Percentiles rank a stretch among this genome's conserved stretches.
Evolutionary conservation across 805 yeast genomes (phyloP).

Genomic region (Saturnispora quitensis): DNA sequence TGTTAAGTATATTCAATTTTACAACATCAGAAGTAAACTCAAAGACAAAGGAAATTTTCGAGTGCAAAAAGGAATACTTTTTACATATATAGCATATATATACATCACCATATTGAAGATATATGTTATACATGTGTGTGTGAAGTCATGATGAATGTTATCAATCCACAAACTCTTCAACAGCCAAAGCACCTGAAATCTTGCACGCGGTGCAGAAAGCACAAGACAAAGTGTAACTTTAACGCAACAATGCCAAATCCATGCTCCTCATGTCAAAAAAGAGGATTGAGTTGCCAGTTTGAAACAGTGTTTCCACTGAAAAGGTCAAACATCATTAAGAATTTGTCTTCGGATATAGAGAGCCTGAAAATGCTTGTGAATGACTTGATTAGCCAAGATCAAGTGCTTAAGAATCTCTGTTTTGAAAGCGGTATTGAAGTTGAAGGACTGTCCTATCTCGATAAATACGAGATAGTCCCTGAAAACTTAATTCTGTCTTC

Average conservation of each 20-base stretch:
- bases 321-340: constrained; percentile 33
- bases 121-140: not conserved
- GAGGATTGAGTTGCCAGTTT: constrained; percentile 42
- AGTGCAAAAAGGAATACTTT: not conserved
- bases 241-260: constrained; percentile 40
- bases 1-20: not conserved
- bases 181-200: constrained; percentile 42
- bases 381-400: constrained; percentile 21
- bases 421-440: constrained; percentile 21
- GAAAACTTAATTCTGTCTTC: not conserved
- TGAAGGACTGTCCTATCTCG: constrained; percentile 25
- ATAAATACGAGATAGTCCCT: constrained; percentile 4
- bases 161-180: constrained; percentile 11
- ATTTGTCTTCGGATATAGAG: constrained; percentile 26
- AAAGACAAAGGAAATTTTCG: not conserved
- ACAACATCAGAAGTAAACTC: not conserved
- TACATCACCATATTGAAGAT: not conserved
- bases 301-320: constrained; percentile 49
- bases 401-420: constrained; percentile 19
- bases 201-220: constrained; percentile 56
- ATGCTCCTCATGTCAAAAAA: constrained; percentile 47
- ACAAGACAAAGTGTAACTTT: constrained; percentile 61
- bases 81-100: no score
- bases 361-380: constrained; percentile 25
- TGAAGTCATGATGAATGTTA: not conserved